These are phyloP conservation scores for Calonectria hawksworthii DNA, from an alignment of 2,329 filamentous ascomycete genomes.

Conservation along the genomic window DNA sequence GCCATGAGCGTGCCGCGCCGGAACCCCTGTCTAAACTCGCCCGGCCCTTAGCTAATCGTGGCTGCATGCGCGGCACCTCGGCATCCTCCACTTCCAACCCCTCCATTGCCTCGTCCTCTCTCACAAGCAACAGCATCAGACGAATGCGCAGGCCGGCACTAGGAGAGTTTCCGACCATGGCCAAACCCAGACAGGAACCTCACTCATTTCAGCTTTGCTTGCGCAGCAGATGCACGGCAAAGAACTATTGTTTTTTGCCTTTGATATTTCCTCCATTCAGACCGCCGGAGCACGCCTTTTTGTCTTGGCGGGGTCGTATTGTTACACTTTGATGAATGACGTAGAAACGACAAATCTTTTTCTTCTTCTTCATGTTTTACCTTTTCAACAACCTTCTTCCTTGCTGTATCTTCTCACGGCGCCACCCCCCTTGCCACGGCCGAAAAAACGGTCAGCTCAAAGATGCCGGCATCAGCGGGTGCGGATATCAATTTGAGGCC, in stretches of 20 bases:
- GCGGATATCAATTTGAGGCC: neutral
- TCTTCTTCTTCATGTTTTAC: neutral
- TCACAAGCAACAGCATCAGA: neutral
- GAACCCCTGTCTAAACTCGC: neutral
- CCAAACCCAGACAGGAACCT: neutral
- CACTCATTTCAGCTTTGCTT: neutral
- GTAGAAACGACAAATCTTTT: conserved; percentile 10
- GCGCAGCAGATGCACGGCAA: neutral
- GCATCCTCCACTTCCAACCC: conserved; percentile 8
- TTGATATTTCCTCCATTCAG: conserved; percentile 10
- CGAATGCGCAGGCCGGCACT: neutral
- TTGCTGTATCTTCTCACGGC: neutral
- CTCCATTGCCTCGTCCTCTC: neutral
- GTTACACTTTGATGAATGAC: conserved; percentile 19
- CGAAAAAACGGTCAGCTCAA: neutral
- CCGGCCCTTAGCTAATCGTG: conserved; percentile 14
- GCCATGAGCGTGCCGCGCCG: neutral
- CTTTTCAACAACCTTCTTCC: neutral
- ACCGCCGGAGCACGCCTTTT: neutral
- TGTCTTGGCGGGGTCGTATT: conserved; percentile 12
- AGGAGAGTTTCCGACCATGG: conserved; percentile 5
- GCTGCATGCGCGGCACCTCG: conserved; percentile 12
- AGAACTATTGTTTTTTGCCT: neutral
- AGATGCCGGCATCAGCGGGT: neutral
- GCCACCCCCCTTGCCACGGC: neutral